These are phyloP conservation scores for Herpotrichia juniperi DNA, from an alignment of 2,329 filamentous ascomycete species.

Conservation along the genomic window DNA sequence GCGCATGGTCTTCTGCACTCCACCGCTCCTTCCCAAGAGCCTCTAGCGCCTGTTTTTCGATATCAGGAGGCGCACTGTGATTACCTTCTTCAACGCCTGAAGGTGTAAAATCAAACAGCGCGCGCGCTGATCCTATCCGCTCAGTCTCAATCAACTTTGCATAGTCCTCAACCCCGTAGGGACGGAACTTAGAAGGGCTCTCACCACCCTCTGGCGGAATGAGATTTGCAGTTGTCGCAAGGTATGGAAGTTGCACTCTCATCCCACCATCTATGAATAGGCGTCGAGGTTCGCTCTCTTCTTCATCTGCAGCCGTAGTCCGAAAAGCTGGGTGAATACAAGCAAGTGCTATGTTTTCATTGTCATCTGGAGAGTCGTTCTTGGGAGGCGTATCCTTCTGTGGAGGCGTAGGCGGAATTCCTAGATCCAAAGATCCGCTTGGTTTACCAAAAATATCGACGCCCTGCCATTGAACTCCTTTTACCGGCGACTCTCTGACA, in stretches of 20 bases:
- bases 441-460: background rate
- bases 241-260: background rate
- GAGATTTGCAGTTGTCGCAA: conserved; percentile 1
- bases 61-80: conserved; percentile 14
- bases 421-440: conserved; percentile 15
- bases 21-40: conserved; percentile 18
- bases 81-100: conserved; percentile 9
- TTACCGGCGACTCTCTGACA: too few species aligned
- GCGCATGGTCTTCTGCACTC: conserved; percentile 20
- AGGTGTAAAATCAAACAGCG: conserved; percentile 2
- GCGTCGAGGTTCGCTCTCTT: background rate
- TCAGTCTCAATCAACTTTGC: conserved; percentile 30
- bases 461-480: background rate
- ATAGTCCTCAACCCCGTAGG: conserved; percentile 34
- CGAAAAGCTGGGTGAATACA: background rate
- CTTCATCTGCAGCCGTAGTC: background rate
- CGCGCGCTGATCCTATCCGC: conserved; percentile 21
- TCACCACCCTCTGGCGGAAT: conserved; percentile 13
- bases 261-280: background rate
- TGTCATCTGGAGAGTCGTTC: background rate
- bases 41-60: conserved; percentile 6
- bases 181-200: conserved; percentile 32
- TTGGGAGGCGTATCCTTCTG: conserved; percentile 52
- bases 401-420: conserved; percentile 48
- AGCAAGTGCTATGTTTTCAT: background rate